A percentile compares a stretch with the other conserved stretches of the same genome.
Conservation (phyloP, 192 early-diverging fungal species). For the Entomortierella chlamydospora region DNA sequence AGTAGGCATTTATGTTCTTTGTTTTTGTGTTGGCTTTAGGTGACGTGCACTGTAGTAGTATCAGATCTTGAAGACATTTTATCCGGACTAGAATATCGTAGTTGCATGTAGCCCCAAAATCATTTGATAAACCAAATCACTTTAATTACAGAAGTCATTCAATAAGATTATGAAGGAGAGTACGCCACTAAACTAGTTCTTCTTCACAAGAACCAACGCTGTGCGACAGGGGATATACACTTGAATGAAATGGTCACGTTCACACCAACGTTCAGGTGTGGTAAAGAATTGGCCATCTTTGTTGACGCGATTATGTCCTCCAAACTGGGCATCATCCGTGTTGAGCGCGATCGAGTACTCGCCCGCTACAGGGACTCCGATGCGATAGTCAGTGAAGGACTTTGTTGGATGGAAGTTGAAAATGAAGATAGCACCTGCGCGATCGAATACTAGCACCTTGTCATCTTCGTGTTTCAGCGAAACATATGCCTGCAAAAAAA, state of each 20-base stretch:
- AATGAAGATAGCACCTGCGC: constrained; percentile 86
- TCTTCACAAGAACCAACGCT: constrained; percentile 39
- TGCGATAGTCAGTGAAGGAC: constrained; percentile 88
- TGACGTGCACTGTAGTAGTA: no score
- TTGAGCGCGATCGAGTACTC: constrained; percentile 80
- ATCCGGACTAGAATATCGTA: no score
- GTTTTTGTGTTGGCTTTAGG: no score
- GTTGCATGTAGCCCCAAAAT: no score
- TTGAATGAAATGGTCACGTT: constrained; percentile 80
- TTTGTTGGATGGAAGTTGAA: constrained; percentile 96
- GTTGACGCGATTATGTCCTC: constrained; percentile 89
- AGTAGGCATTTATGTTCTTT: no score
- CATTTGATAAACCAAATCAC: no score
- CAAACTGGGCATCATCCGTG: constrained; percentile 80
- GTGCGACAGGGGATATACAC: constrained; percentile 58
- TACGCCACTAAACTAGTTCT: constrained; percentile 1
- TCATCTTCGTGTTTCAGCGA: constrained; percentile 91
- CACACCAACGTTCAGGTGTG: constrained; percentile 76
- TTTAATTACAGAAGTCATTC: no score
- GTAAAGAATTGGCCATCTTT: constrained; percentile 70
- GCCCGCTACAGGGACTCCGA: constrained; percentile 79
- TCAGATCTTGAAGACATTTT: no score
- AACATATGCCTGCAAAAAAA: constrained; percentile 75
- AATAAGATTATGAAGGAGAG: no score
- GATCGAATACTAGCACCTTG: constrained; percentile 95